phyloP scores from a whole-genome alignment of 2,329 filamentous ascomycete species.

The Alternaria solani region DNA sequence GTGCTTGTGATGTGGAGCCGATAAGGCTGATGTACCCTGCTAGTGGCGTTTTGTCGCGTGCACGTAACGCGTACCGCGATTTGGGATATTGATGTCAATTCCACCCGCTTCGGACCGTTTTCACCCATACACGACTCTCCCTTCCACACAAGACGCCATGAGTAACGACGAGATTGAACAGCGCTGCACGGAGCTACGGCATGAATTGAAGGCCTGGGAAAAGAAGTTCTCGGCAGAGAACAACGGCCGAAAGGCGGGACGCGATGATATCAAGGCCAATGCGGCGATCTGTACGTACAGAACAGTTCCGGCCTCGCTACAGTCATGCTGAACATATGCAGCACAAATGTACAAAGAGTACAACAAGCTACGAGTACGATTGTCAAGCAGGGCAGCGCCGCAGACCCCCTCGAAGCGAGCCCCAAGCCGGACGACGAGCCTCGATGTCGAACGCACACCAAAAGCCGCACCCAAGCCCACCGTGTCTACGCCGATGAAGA shows the following conservation, averaged over 20 bases:
- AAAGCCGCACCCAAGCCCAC: conserved; percentile 30
- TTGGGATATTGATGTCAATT: conserved; percentile 27
- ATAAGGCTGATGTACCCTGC: conserved; percentile 35
- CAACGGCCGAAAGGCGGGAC: conserved; percentile 71
- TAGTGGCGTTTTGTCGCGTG: conserved; percentile 30
- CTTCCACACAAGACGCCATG: conserved; percentile 33
- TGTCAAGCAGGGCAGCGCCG: conserved; percentile 37
- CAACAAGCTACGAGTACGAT: conserved; percentile 64
- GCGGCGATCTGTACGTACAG: conserved; percentile 69
- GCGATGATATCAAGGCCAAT: conserved; percentile 79
- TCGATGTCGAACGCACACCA: conserved; percentile 37
- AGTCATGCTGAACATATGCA: conserved; percentile 44
- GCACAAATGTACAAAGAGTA: conserved; percentile 81
- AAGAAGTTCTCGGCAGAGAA: conserved; percentile 69
- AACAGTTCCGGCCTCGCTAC: not conserved
- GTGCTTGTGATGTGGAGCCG: conserved; percentile 19
- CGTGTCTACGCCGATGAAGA: conserved; percentile 42
- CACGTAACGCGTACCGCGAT: conserved; percentile 44
- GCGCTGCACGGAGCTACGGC: conserved; percentile 90
- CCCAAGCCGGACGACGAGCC: conserved; percentile 28
- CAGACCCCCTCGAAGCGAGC: conserved; percentile 45
- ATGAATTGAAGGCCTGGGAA: conserved; percentile 78
- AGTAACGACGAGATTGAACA: conserved; percentile 39
- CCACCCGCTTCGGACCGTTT: conserved; percentile 22
- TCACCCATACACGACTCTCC: not conserved